phyloP scores from a whole-genome alignment of 2,329 filamentous ascomycete species.

The Penicillium decumbens region DNA sequence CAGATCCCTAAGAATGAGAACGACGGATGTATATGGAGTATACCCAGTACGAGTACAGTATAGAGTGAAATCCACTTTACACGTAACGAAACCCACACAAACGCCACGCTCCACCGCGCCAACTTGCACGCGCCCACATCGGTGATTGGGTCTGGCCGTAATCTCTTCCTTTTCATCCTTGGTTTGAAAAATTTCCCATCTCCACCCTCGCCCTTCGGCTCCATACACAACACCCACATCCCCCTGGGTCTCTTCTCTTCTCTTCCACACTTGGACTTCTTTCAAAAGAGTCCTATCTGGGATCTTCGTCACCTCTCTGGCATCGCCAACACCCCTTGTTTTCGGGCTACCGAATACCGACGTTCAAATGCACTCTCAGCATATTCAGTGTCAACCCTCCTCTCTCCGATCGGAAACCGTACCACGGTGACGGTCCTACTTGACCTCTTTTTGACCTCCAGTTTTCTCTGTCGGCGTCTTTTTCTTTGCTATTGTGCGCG shows the following conservation, averaged over 20 bases:
- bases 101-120: constrained; percentile 10
- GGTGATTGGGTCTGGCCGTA: constrained; percentile 1
- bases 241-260: constrained; percentile 1
- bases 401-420: constrained; percentile 41
- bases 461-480: constrained; percentile 30
- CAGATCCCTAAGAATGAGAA: background rate
- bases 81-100: constrained; percentile 5
- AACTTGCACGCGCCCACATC: constrained; percentile 2
- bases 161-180: constrained; percentile 5
- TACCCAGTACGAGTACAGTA: background rate
- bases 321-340: constrained; percentile 10
- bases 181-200: constrained; percentile 16
- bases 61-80: constrained; percentile 12
- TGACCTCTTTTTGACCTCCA: constrained; percentile 16
- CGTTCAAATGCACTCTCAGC: constrained; percentile 45
- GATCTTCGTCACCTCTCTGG: constrained; percentile 1
- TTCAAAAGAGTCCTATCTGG: constrained; percentile 1
- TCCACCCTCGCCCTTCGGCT: constrained; percentile 11
- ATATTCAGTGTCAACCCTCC: constrained; percentile 38
- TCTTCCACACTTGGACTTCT: background rate
- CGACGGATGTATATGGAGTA: background rate
- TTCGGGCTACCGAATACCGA: constrained; percentile 27
- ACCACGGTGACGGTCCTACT: constrained; percentile 42
- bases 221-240: constrained; percentile 1
- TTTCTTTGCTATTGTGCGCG: constrained; percentile 30